Evolutionary conservation across 495 filamentous ascomycete species (phyloP).

Genomic region (Thermothielavioides terrestris): DNA sequence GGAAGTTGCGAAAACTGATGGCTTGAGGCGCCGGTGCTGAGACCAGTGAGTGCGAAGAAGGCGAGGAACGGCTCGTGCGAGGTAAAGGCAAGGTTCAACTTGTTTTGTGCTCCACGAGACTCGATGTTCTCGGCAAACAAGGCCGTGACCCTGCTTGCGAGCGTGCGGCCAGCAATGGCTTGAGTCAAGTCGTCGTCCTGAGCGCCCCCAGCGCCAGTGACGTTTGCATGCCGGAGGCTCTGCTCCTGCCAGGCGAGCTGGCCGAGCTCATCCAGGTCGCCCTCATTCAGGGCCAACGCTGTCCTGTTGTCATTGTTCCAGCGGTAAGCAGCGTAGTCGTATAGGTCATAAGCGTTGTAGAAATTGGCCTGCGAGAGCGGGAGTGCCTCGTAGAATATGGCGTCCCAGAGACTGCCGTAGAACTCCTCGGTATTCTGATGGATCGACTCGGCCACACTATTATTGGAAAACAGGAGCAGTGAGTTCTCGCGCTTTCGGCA

Average conservation of each 20-base stretch:
- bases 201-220: conserved; percentile 18
- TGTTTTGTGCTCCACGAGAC: conserved; percentile 19
- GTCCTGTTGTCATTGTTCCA: conserved; percentile 29
- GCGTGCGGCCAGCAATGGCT: conserved; percentile 34
- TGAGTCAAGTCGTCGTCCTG: conserved; percentile 32
- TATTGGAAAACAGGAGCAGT: conserved; percentile 15
- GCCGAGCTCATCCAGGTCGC: conserved; percentile 20
- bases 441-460: conserved; percentile 11
- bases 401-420: conserved; percentile 26
- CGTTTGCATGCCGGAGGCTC: conserved; percentile 27
- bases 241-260: conserved; percentile 28
- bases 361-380: conserved; percentile 24
- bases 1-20: conserved; percentile 27
- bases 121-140: conserved; percentile 26
- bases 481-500: conserved; percentile 28
- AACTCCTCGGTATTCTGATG: conserved; percentile 24
- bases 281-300: conserved; percentile 9
- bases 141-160: conserved; percentile 23
- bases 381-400: conserved; percentile 24
- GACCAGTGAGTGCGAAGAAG: conserved; percentile 31
- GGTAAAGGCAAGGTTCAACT: conserved; percentile 36
- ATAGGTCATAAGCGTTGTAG: conserved; percentile 35
- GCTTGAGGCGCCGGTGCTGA: conserved; percentile 13
- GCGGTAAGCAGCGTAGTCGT: conserved; percentile 35
- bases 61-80: conserved; percentile 36